phyloP scores from a whole-genome alignment of 192 early-diverging fungal species.

The Gamsiella multidivaricata region DNA sequence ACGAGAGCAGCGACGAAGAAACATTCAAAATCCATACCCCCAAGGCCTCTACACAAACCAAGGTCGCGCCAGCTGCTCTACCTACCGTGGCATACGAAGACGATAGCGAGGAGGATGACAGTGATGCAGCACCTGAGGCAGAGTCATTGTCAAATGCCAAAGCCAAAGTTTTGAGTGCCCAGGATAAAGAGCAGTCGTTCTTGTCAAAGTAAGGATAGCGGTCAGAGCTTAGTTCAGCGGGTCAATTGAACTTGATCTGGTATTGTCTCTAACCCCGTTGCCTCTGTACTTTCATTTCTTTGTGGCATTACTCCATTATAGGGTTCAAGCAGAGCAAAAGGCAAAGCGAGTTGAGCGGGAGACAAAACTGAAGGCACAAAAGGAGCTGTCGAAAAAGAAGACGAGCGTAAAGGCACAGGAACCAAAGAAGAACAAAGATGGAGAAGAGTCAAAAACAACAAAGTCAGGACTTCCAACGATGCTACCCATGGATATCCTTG shows the following conservation, averaged over 20 bases:
- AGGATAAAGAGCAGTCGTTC: slow-evolving; percentile 48
- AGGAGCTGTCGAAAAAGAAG: slow-evolving; percentile 45
- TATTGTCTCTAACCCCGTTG: neutral
- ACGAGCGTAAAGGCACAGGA: neutral
- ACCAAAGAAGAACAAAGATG: neutral
- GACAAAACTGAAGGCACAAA: slow-evolving; percentile 48
- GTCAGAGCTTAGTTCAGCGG: no score
- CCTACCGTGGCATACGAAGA: slow-evolving; percentile 37
- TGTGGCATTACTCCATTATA: slow-evolving; percentile 4
- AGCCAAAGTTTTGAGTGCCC: slow-evolving; percentile 35
- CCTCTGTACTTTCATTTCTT: no score
- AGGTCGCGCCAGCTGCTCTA: slow-evolving; percentile 20
- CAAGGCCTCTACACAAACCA: slow-evolving; percentile 25
- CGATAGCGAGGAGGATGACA: slow-evolving; percentile 42
- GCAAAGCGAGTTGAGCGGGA: slow-evolving; percentile 48
- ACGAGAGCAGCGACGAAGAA: slow-evolving; percentile 23
- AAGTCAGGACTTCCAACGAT: slow-evolving; percentile 19
- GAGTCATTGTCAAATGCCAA: slow-evolving; percentile 49
- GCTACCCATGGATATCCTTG: slow-evolving; percentile 48
- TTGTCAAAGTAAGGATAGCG: slow-evolving; percentile 55
- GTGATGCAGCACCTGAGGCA: slow-evolving; percentile 47
- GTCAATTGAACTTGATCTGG: neutral
- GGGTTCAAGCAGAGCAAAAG: slow-evolving; percentile 50
- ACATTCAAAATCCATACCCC: slow-evolving; percentile 54
- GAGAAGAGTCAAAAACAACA: slow-evolving; percentile 5